phyloP scores from a whole-genome alignment of 495 filamentous ascomycete genomes.

The Daldinia bambusicola region DNA sequence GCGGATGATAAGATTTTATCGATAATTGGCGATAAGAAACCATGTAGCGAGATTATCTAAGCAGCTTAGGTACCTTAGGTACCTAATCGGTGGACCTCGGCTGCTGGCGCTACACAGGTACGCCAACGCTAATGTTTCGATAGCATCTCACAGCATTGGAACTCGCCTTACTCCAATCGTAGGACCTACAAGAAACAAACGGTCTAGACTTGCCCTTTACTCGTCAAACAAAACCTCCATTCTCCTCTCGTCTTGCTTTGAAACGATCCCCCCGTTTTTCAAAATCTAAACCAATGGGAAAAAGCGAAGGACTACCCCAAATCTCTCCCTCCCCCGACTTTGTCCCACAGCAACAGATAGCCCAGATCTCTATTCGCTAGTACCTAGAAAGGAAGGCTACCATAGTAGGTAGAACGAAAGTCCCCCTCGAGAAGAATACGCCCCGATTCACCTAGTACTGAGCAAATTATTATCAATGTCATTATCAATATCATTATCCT shows the following conservation, averaged over 20 bases:
- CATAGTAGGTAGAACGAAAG: too few species aligned
- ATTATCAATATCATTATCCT: too few species aligned
- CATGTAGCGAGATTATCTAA: too few species aligned
- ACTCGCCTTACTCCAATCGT: neutral
- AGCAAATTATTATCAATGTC: neutral
- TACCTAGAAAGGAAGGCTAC: neutral
- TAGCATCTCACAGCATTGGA: too few species aligned
- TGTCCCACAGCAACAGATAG: neutral
- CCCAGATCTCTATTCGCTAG: neutral
- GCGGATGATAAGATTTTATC: conserved; percentile 17
- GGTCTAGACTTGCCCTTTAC: neutral
- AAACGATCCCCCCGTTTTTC: neutral
- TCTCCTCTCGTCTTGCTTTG: neutral
- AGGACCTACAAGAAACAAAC: neutral
- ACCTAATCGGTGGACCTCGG: too few species aligned
- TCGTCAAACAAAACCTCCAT: neutral
- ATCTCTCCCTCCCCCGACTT: too few species aligned
- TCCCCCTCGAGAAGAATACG: neutral
- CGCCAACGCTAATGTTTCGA: too few species aligned
- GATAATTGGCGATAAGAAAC: conserved; percentile 13
- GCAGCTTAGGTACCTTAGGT: too few species aligned
- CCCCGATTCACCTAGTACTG: neutral
- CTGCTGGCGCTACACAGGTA: too few species aligned
- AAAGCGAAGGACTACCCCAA: neutral
- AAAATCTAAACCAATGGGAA: neutral